Evolutionary conservation across 306 rosid genomes (phyloP).

Genomic region (Quillaja saponaria): DNA sequence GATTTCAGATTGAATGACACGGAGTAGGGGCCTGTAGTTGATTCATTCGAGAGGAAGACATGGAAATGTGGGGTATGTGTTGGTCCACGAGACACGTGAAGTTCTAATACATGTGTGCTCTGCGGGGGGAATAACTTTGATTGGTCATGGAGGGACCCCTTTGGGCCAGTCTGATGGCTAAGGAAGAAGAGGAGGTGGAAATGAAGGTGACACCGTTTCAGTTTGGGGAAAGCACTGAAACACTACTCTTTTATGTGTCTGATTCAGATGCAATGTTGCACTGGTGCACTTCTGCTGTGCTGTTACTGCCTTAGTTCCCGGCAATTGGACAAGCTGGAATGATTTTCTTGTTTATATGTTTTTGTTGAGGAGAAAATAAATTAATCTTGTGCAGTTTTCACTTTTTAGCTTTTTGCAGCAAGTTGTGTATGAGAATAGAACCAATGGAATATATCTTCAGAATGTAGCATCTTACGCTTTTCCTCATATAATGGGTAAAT

Average conservation of each 20-base stretch:
- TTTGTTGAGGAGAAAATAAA: slow-evolving; percentile 19
- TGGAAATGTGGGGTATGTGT: slow-evolving; percentile 52
- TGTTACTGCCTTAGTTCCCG: slow-evolving; percentile 44
- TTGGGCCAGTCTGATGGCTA: slow-evolving; percentile 48
- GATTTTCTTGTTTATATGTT: slow-evolving; percentile 42
- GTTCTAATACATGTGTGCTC: slow-evolving; percentile 46
- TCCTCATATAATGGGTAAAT: slow-evolving; percentile 24
- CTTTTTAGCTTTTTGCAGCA: slow-evolving; percentile 27
- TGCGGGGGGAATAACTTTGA: slow-evolving; percentile 41
- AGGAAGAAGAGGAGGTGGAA: slow-evolving; percentile 36
- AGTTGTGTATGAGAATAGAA: slow-evolving; percentile 37
- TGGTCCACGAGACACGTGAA: slow-evolving; percentile 88
- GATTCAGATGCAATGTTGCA: slow-evolving; percentile 16
- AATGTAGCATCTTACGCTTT: slow-evolving; percentile 32
- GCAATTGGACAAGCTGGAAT: slow-evolving; percentile 48
- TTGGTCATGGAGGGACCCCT: slow-evolving; percentile 51
- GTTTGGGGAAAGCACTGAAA: slow-evolving; percentile 39
- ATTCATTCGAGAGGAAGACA: slow-evolving; percentile 47
- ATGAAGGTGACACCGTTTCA: slow-evolving; percentile 22
- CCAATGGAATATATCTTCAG: slow-evolving; percentile 40
- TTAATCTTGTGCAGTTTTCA: slow-evolving; percentile 23
- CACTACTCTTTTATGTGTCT: slow-evolving; percentile 21
- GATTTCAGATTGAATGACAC: slow-evolving; percentile 59
- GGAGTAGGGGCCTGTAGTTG: slow-evolving; percentile 40
- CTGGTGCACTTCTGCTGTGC: slow-evolving; percentile 37